Evolutionary conservation across 768 basidiomycete species (phyloP).

Genomic region (Gymnopilus junonius): DNA sequence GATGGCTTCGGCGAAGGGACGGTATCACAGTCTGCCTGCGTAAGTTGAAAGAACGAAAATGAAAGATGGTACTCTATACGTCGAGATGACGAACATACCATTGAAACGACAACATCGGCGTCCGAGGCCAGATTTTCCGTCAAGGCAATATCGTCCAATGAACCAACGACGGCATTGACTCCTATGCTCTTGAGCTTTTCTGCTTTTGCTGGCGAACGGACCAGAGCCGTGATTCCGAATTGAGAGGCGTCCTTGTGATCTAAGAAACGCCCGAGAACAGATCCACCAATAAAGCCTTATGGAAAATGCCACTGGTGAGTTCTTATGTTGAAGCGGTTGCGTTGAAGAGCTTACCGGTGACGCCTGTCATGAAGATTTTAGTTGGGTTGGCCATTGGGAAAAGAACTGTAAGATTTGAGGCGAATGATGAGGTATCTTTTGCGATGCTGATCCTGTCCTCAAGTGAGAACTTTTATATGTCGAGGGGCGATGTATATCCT

Average conservation of each 20-base stretch:
- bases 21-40: slow-evolving; percentile 49
- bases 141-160: slow-evolving; percentile 34
- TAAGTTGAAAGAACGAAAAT: slow-evolving; percentile 6
- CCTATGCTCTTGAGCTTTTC: slow-evolving; percentile 42
- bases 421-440: background rate
- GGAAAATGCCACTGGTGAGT: background rate
- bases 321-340: background rate
- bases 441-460: background rate
- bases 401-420: background rate
- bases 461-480: background rate
- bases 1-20: slow-evolving; percentile 45
- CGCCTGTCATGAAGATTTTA: background rate
- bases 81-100: slow-evolving; percentile 23
- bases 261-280: slow-evolving; percentile 46
- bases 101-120: slow-evolving; percentile 44
- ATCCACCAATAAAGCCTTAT: slow-evolving; percentile 52
- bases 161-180: slow-evolving; percentile 44
- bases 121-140: slow-evolving; percentile 44
- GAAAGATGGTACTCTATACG: background rate
- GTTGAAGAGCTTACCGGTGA: background rate
- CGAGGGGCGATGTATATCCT: background rate
- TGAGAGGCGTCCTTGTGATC: slow-evolving; percentile 34
- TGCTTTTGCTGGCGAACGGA: slow-evolving; percentile 49
- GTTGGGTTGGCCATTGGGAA: background rate
- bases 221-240: slow-evolving; percentile 47